Base-by-base conservation (phyloP, 306 rosid species). In the Rosa persica region DNA sequence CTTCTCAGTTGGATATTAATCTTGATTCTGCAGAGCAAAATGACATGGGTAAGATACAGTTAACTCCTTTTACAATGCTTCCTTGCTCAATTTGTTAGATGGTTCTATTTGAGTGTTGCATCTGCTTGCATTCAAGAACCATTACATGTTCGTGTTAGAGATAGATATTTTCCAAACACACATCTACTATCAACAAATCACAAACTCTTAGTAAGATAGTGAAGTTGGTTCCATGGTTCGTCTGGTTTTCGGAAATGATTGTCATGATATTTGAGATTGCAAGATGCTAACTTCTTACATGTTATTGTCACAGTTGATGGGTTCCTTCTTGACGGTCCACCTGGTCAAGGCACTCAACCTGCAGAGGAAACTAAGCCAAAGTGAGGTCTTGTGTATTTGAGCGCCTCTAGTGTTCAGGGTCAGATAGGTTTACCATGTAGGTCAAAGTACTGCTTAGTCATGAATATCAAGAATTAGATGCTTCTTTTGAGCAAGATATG, bases 11-110 rank as follows among this genome's bases (percentile, higher is more conserved):
- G 0, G 67, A 74, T 39, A 8, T 7, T 7, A 13, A 55, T 25
- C 77, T 55, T 39, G 52, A 55, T 55, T 55, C 77, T 13, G 67
- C 77, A 23, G 67, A 55, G 52, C 77, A 74, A 40, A 74, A 74
- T 55, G 77, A 55, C 54, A 74, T 74, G 77, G 54, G 77, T 74
- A 72, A 70, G 15, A 46, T 47, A 7, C 22, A 30, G n/a, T 66
- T 19, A 19, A 62, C 30, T 5, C 12, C 6, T 8, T 70, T 2
- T 38, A 66, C 70, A 66, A 17, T 66, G 70, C 47, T 66, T 66
- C 12, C 70, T 4, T 66, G n/a, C 44, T 8, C 39, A 34, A 64
- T 16, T 13, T 3, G 34, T 57, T 57, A 22, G 4, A 22, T 22
- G 15, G 22, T 22, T 47, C 52, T 11, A n/a, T 55, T 19, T 49